These are phyloP conservation scores for Phytophthora crassamura DNA, from an alignment of 352 stramenopile genomes.

Conservation along the genomic window DNA sequence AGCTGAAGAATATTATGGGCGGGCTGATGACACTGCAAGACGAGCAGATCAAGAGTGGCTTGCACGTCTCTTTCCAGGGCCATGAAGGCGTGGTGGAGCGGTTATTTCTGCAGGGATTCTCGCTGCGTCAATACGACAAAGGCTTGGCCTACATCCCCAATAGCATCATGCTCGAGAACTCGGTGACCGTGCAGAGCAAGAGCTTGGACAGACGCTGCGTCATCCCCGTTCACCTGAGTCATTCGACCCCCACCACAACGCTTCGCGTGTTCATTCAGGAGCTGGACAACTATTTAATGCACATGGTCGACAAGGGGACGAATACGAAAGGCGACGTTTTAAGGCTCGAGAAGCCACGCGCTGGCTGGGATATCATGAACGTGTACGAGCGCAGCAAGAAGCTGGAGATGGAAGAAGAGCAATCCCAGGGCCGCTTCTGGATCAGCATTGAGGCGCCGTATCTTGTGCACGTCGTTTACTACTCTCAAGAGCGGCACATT, in stretches of 20 bases:
- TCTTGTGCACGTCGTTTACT: constrained; percentile 78
- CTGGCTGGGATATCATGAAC: constrained; percentile 55
- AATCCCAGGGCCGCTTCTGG: constrained; percentile 59
- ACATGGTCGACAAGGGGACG: constrained; percentile 38
- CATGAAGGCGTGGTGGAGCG: constrained; percentile 85
- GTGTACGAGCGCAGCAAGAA: constrained; percentile 51
- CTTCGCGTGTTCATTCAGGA: constrained; percentile 82
- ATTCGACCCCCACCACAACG: constrained; percentile 50
- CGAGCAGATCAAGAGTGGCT: constrained; percentile 83
- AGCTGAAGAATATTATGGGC: constrained; percentile 89
- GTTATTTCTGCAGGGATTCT: constrained; percentile 85
- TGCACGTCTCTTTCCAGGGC: constrained; percentile 73
- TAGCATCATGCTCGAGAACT: constrained; percentile 77
- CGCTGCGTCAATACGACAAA: constrained; percentile 84
- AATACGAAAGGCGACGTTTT: constrained; percentile 51
- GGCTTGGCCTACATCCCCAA: constrained; percentile 84
- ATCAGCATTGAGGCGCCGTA: constrained; percentile 76
- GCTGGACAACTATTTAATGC: constrained; percentile 58
- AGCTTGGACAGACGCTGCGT: constrained; percentile 59
- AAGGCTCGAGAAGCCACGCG: constrained; percentile 52
- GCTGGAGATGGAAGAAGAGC: constrained; percentile 36
- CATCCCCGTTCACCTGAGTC: constrained; percentile 65
- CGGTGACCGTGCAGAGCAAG: constrained; percentile 76
- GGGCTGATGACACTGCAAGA: constrained; percentile 82
- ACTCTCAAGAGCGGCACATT: constrained; percentile 72